These are phyloP conservation scores for Cardamine resedifolia DNA, from an alignment of 345 rosid species.

Conservation along the genomic window DNA sequence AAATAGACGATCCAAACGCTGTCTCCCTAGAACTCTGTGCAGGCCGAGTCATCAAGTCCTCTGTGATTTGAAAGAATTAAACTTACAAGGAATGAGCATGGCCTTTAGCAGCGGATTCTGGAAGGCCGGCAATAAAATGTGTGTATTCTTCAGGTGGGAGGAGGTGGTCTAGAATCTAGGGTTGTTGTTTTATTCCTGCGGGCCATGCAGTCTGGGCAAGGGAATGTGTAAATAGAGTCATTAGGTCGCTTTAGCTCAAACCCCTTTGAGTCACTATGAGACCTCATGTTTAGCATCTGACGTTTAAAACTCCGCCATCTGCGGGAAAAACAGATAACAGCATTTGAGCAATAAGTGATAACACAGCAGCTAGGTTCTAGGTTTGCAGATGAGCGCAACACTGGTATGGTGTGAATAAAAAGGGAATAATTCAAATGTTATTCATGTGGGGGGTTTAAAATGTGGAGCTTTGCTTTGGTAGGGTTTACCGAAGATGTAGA, in stretches of 20 bases:
- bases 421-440: neutral
- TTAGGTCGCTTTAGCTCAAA: constrained; percentile 84
- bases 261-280: constrained; percentile 93
- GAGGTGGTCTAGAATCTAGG: constrained; percentile 46
- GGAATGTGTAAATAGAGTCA: constrained; percentile 83
- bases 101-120: constrained; percentile 36
- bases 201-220: constrained; percentile 99
- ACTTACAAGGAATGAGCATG: constrained; percentile 29
- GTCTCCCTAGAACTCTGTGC: constrained; percentile 22
- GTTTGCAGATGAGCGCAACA: constrained; percentile 12
- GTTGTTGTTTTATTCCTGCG: constrained; percentile 59
- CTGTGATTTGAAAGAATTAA: constrained; percentile 54
- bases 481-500: constrained; percentile 5
- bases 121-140: neutral
- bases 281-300: constrained; percentile 84
- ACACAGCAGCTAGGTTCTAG: neutral
- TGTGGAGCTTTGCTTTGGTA: neutral
- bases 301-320: constrained; percentile 96
- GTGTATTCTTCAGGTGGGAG: constrained; percentile 9
- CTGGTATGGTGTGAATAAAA: neutral
- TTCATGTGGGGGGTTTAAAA: neutral
- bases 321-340: neutral
- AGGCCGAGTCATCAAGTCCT: constrained; percentile 16
- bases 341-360: neutral
- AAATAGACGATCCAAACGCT: constrained; percentile 17